Percentiles rank a stretch among this genome's conserved stretches.
These are phyloP conservation scores for Apium graveolens DNA, from an alignment of 129 eudicot species.

Conservation along the genomic window DNA sequence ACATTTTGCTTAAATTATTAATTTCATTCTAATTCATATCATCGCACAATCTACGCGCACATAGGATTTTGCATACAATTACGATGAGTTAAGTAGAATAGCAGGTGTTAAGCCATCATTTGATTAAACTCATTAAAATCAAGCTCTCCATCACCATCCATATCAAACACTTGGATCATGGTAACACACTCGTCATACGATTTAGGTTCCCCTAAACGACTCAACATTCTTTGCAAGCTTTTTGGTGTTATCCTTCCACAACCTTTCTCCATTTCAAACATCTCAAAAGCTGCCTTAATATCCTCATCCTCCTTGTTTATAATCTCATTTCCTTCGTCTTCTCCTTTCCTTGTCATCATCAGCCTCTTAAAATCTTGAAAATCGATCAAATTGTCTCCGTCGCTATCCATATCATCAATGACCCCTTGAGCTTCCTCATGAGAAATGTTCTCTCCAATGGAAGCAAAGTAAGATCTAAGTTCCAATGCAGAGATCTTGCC, in stretches of 20 bases:
- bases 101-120: slow-evolving; percentile 48
- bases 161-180: slow-evolving; percentile 59
- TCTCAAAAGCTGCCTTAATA: slow-evolving; percentile 62
- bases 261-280: slow-evolving; percentile 68
- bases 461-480: slow-evolving; percentile 48
- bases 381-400: slow-evolving; percentile 49
- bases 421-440: slow-evolving; percentile 58
- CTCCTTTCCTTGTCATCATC: slow-evolving; percentile 30
- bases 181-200: slow-evolving; percentile 57
- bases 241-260: slow-evolving; percentile 55
- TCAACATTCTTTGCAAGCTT: slow-evolving; percentile 58
- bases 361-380: slow-evolving; percentile 47
- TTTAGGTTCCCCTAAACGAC: slow-evolving; percentile 58
- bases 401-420: slow-evolving; percentile 46
- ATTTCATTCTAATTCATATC: not conserved
- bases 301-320: slow-evolving; percentile 20
- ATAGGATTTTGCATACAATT: not conserved
- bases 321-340: not conserved
- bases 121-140: slow-evolving; percentile 62
- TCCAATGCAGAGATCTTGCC: slow-evolving; percentile 69
- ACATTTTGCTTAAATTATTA: not conserved
- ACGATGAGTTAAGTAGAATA: not conserved
- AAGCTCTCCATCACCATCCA: slow-evolving; percentile 64
- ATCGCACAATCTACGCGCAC: not conserved
- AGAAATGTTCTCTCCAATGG: slow-evolving; percentile 64